phyloP scores from a whole-genome alignment of 306 rosid species.

The Malus orientalis region DNA sequence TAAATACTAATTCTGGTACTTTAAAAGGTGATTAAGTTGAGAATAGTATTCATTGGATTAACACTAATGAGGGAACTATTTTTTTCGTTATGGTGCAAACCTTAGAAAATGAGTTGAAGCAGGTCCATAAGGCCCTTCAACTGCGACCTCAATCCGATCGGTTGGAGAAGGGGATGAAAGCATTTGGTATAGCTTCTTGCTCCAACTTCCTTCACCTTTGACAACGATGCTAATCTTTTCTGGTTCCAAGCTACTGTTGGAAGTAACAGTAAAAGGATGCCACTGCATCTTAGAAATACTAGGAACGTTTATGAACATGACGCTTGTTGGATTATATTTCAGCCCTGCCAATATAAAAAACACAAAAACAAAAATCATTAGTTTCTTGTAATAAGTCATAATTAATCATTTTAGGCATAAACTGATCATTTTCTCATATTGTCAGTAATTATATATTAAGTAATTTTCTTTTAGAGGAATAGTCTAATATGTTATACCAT shows the following conservation, averaged over 20 bases:
- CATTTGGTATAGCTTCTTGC: slow-evolving; percentile 44
- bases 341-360: slow-evolving; percentile 29
- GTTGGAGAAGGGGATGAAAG: slow-evolving; percentile 46
- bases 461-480: neutral
- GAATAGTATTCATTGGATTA: neutral
- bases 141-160: slow-evolving; percentile 36
- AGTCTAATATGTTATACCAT: neutral
- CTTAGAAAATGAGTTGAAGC: slow-evolving; percentile 44
- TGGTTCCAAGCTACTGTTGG: slow-evolving; percentile 53
- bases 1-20: neutral
- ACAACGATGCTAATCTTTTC: slow-evolving; percentile 56
- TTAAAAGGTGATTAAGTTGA: neutral
- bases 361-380: neutral
- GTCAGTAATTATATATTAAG: no score
- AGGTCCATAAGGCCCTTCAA: slow-evolving; percentile 81
- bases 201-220: slow-evolving; percentile 70
- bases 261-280: slow-evolving; percentile 83
- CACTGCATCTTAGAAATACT: slow-evolving; percentile 77
- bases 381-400: neutral
- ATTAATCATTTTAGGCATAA: neutral
- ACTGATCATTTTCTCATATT: neutral
- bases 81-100: slow-evolving; percentile 12
- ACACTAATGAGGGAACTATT: neutral
- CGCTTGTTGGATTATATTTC: slow-evolving; percentile 62
- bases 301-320: slow-evolving; percentile 63